Evolutionary conservation across 2,329 filamentous ascomycete genomes (phyloP), one percentile per base, ranked within the genome.

Genomic region (Colletotrichum orbiculare): DNA sequence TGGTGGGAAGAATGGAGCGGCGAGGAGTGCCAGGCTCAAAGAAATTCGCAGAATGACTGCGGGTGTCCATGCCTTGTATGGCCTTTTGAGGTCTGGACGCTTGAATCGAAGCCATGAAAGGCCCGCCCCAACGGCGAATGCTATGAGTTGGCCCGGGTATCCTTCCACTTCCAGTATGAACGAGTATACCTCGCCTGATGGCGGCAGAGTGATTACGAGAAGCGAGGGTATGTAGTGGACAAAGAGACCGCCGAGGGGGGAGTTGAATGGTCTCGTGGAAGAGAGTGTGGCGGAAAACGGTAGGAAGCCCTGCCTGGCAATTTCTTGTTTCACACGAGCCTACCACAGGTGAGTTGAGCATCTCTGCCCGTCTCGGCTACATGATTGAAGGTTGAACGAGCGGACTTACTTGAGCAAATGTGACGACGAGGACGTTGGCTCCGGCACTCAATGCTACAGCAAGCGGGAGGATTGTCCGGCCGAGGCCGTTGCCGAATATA

Each of bases 91-190:
- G 55, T 89, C 83, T 2, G 89, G 88, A 10, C 86, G 80, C 66
- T 82, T 84, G 60, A 79, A 81, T 0, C 91, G 84, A 6, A 93
- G 78, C 75, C 86, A 83, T 0, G 92, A 69, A 0, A 92, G 77
- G 0, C 89, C 89, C 8, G 82, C 68, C 0, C 85, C 85, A 0
- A 87, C 78, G 0, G 87, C 85, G 1, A 91, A 73, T 0, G 82
- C 82, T 60, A 89, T 83, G 12, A 92, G 78, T 63, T 91, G 87
- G 0, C 81, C 87, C 0, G 89, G 85, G 68, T 92, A 92, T 0
- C 87, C 89, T 70, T 92, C 89, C 0, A 92, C 87, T 50, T 93
- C 89, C 0, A 92, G 78, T 35, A 93, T 92, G 70, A 93, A 91
- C 9, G 87, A 89, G 75, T 92, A 93, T 0, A 90, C 87, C 50